A percentile compares a stretch with the other conserved stretches of the same genome.
phyloP scores from a whole-genome alignment of 306 rosid species.

The Prunus dulcis region DNA sequence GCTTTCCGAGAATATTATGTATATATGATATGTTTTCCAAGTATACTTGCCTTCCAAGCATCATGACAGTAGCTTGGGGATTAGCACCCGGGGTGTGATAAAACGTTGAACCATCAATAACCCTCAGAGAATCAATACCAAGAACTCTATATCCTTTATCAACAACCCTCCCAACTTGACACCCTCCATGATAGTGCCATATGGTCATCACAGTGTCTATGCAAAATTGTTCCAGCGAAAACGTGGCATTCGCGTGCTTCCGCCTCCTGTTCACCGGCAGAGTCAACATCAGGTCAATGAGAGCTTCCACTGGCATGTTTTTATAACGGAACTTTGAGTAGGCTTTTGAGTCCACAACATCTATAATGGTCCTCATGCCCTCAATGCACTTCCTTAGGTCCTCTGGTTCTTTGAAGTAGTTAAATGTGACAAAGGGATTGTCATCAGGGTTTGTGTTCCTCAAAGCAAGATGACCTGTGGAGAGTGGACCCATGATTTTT shows the following conservation, averaged over 20 bases:
- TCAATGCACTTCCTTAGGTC: conserved; percentile 56
- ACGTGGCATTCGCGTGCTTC: conserved; percentile 36
- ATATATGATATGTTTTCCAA: too few relatives aligned
- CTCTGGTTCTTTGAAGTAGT: conserved; percentile 70
- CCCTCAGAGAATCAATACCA: conserved; percentile 63
- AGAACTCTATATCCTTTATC: conserved; percentile 52
- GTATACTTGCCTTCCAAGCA: conserved; percentile 65
- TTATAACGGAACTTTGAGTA: conserved; percentile 51
- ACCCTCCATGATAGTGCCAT: conserved; percentile 89
- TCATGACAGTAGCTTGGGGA: conserved; percentile 85
- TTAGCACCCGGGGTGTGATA: conserved; percentile 59
- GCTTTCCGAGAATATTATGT: neutral
- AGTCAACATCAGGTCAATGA: conserved; percentile 37
- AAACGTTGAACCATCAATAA: conserved; percentile 82
- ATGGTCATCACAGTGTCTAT: conserved; percentile 69
- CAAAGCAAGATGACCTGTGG: conserved; percentile 55
- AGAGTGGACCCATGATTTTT: conserved; percentile 60
- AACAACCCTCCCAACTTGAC: conserved; percentile 61
- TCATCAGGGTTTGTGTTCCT: conserved; percentile 48
- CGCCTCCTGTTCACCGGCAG: conserved; percentile 59
- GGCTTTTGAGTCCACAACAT: conserved; percentile 52
- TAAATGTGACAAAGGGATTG: conserved; percentile 68
- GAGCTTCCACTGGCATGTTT: conserved; percentile 27
- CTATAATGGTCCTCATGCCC: conserved; percentile 62
- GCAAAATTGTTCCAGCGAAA: conserved; percentile 64